Conservation (phyloP, 2,329 filamentous ascomycete genomes). For the Botryosphaeria dothidea region DNA sequence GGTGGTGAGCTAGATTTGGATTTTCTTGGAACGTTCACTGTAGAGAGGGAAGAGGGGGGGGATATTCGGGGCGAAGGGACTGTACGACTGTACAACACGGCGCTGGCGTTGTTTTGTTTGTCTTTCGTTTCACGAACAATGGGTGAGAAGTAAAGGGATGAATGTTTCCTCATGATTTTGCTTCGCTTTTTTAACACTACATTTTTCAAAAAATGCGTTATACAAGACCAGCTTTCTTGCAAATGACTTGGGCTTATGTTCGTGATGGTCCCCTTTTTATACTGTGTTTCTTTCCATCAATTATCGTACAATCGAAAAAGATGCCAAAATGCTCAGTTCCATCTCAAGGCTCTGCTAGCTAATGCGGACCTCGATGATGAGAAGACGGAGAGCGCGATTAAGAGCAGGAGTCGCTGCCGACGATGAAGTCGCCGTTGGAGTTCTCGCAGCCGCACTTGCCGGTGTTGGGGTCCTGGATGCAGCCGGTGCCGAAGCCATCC, state of each 20-base stretch:
- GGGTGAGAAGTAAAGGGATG: background rate
- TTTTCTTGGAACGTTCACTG: background rate
- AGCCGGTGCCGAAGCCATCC: constrained; percentile 28
- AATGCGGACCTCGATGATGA: background rate
- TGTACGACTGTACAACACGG: background rate
- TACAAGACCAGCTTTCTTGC: background rate
- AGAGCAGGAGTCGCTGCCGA: background rate
- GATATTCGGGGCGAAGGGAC: background rate
- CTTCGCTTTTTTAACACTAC: background rate
- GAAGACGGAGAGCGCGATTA: background rate
- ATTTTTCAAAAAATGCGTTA: background rate
- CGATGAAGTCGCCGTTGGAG: background rate
- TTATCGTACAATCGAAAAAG: constrained; percentile 1
- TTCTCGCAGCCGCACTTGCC: constrained; percentile 16
- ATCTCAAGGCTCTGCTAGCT: too few relatives aligned
- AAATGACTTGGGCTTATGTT: background rate
- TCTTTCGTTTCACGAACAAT: background rate
- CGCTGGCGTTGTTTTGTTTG: background rate
- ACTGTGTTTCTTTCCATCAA: background rate
- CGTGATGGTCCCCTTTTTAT: background rate
- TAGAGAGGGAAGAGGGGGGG: background rate
- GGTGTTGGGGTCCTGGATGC: constrained; percentile 28
- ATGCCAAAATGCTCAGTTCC: background rate
- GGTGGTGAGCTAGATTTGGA: background rate
- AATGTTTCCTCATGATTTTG: background rate